A percentile compares a stretch with the other conserved stretches of the same genome.
Evolutionary conservation across 805 yeast species (phyloP).

Genomic region (Wickerhamomyces ciferrii): DNA sequence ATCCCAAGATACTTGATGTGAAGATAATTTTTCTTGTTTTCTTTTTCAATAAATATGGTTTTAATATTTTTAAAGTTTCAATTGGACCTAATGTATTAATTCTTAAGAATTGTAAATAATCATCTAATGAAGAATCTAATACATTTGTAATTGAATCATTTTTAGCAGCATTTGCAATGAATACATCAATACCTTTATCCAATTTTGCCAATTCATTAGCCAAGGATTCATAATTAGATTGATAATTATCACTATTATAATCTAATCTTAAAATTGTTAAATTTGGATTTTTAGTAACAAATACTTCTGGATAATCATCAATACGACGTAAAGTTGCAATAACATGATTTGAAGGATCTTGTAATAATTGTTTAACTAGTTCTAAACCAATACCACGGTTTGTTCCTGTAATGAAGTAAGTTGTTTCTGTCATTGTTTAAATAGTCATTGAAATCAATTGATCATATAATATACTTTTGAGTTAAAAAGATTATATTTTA

Average conservation of each 20-base stretch:
- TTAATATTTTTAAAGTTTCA: slow-evolving; percentile 23
- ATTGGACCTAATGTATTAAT: slow-evolving; percentile 29
- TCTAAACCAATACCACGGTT: slow-evolving; percentile 20
- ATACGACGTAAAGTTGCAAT: slow-evolving; percentile 19
- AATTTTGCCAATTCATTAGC: slow-evolving; percentile 14
- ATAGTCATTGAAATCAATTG: background rate
- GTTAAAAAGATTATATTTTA: too few species aligned
- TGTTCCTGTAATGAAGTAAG: slow-evolving; percentile 22
- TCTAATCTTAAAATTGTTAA: slow-evolving; percentile 17
- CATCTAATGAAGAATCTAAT: slow-evolving; percentile 14
- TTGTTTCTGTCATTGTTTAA: slow-evolving; percentile 5
- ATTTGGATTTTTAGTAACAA: slow-evolving; percentile 17
- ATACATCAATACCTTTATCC: slow-evolving; percentile 26
- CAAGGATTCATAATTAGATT: slow-evolving; percentile 7
- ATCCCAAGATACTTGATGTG: slow-evolving; percentile 25
- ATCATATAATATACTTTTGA: background rate
- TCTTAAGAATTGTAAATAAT: slow-evolving; percentile 14
- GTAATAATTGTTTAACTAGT: slow-evolving; percentile 15
- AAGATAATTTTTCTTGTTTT: slow-evolving; percentile 24
- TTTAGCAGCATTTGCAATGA: slow-evolving; percentile 30
- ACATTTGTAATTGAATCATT: slow-evolving; percentile 15
- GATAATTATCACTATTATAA: slow-evolving; percentile 6
- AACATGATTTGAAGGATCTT: slow-evolving; percentile 10
- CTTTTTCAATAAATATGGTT: slow-evolving; percentile 22
- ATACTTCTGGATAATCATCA: slow-evolving; percentile 8